Conservation (phyloP, 768 basidiomycete species). For the Auricularia cornea region DNA sequence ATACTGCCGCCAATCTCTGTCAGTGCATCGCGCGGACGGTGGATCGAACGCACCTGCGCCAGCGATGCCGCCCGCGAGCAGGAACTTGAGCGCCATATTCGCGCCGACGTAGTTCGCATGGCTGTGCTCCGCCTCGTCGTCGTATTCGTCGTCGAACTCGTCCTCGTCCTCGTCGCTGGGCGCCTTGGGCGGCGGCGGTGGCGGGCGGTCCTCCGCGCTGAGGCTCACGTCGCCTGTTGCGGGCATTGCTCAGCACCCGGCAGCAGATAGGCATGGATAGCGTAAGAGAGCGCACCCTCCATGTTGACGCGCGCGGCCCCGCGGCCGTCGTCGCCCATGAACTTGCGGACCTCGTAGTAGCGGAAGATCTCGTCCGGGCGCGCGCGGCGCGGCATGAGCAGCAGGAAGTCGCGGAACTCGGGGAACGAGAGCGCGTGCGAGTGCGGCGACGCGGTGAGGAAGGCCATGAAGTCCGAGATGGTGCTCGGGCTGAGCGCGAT, state of each 20-base stretch:
- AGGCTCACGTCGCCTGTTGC: conserved; percentile 64
- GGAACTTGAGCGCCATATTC: conserved; percentile 74
- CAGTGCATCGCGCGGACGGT: conserved; percentile 1
- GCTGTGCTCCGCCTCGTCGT: conserved; percentile 47
- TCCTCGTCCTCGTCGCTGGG: conserved; percentile 30
- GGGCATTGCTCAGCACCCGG: conserved; percentile 3
- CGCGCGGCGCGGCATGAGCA: conserved; percentile 73
- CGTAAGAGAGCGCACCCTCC: conserved; percentile 59
- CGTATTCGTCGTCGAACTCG: conserved; percentile 39
- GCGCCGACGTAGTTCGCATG: conserved; percentile 55
- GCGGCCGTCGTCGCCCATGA: conserved; percentile 64
- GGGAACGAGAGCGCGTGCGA: conserved; percentile 66
- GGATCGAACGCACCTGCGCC: conserved; percentile 59
- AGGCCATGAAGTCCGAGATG: conserved; percentile 74
- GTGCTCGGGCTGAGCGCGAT: conserved; percentile 61
- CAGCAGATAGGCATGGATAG: neutral
- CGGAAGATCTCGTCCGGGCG: conserved; percentile 66
- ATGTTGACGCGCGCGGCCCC: conserved; percentile 76
- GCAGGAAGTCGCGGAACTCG: conserved; percentile 85
- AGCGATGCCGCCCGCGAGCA: conserved; percentile 89
- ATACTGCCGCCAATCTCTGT: conserved; percentile 50
- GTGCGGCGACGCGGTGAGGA: conserved; percentile 62
- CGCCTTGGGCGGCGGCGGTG: conserved; percentile 13
- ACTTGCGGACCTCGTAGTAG: conserved; percentile 65
- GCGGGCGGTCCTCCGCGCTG: conserved; percentile 66